Conservation (phyloP, 164 flowering plant species). For the Magnolia officinalis region DNA sequence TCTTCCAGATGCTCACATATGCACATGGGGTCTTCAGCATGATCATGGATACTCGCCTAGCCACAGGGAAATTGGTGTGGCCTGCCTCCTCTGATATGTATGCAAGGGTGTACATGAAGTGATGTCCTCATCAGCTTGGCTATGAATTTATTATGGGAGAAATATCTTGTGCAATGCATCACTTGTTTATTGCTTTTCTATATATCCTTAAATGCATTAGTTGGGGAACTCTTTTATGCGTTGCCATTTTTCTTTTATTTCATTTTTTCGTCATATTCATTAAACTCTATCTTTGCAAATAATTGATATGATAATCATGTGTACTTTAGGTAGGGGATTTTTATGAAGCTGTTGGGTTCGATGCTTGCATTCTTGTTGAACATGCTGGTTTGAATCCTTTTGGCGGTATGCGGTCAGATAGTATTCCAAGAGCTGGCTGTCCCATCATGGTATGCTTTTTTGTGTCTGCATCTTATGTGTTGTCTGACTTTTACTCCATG, state of each 20-base stretch:
- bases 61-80: no score
- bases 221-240: neutral
- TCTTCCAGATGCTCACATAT: no score
- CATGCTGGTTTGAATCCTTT: slow-evolving; percentile 97
- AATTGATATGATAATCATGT: slow-evolving; percentile 3
- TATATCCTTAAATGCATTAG: neutral
- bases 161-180: neutral
- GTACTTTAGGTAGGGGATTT: slow-evolving; percentile 85
- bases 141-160: neutral
- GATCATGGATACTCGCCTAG: no score
- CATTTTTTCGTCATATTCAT: neutral
- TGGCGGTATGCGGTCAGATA: slow-evolving; percentile 86
- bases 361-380: slow-evolving; percentile 97
- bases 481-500: neutral
- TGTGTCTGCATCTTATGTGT: neutral
- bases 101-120: no score
- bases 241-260: neutral
- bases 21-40: no score
- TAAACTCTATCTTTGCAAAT: neutral
- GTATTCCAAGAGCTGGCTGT: slow-evolving; percentile 96
- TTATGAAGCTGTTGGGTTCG: slow-evolving; percentile 95
- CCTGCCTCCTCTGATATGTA: no score
- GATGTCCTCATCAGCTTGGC: neutral
- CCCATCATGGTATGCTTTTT: slow-evolving; percentile 69
- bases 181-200: neutral